Percentiles rank a stretch among this genome's conserved stretches.
Evolutionary conservation across 2,329 filamentous ascomycete genomes (phyloP).

Genomic region (Phialocephala subalpina): DNA sequence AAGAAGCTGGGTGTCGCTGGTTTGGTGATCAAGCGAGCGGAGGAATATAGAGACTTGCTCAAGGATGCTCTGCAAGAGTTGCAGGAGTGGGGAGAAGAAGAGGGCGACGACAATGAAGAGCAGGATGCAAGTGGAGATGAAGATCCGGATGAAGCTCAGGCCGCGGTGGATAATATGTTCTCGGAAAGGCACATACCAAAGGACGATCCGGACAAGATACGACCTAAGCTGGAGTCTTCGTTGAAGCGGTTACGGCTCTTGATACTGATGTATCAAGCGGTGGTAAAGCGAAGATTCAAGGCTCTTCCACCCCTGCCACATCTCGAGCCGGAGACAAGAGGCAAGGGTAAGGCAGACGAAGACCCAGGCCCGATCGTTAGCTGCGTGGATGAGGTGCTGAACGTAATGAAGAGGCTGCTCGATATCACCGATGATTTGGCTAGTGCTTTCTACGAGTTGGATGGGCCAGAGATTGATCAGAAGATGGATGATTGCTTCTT

Average conservation of each 20-base stretch:
- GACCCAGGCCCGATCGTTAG: slow-evolving; percentile 35
- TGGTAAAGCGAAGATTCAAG: slow-evolving; percentile 74
- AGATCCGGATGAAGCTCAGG: slow-evolving; percentile 54
- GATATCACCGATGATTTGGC: slow-evolving; percentile 76
- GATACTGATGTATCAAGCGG: slow-evolving; percentile 72
- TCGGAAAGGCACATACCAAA: slow-evolving; percentile 67
- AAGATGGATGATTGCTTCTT: slow-evolving; percentile 66
- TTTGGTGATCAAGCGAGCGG: slow-evolving; percentile 73
- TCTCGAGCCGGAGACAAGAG: slow-evolving; percentile 42
- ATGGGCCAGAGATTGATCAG: slow-evolving; percentile 64
- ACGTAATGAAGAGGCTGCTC: slow-evolving; percentile 65
- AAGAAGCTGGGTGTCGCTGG: slow-evolving; percentile 73
- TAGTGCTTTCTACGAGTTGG: slow-evolving; percentile 74
- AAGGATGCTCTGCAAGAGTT: slow-evolving; percentile 87
- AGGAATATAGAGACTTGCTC: slow-evolving; percentile 77
- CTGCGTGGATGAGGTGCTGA: slow-evolving; percentile 64
- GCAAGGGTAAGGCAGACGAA: slow-evolving; percentile 22
- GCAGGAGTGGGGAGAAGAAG: slow-evolving; percentile 85
- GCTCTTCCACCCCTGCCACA: slow-evolving; percentile 56
- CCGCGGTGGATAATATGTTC: slow-evolving; percentile 74
- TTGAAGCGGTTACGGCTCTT: slow-evolving; percentile 73
- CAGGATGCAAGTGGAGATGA: slow-evolving; percentile 58
- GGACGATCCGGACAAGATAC: slow-evolving; percentile 69
- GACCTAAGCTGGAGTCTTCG: slow-evolving; percentile 69
- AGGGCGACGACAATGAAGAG: slow-evolving; percentile 64